Evolutionary conservation across 2,329 filamentous ascomycete genomes (phyloP), one percentile per base, ranked within the genome.

Genomic region (Penicillium sp.): DNA sequence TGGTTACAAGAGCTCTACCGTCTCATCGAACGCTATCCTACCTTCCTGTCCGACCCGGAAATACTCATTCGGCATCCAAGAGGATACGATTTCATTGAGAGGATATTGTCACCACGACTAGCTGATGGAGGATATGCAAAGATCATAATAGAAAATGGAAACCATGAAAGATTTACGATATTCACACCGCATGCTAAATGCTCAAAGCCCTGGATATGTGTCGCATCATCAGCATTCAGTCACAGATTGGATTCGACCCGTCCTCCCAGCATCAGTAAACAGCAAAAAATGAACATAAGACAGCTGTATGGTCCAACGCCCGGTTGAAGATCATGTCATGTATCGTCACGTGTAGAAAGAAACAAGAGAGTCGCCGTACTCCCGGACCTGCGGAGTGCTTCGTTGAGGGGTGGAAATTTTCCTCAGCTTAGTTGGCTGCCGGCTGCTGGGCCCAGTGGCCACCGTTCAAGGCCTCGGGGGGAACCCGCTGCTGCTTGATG

Each of bases 401-500:
- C 39, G n/a, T 17, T 42, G 12, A 15, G 31, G 42, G 4, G 17
- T 45, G 25, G 22, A 38, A 14, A n/a, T 25, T 22, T 25, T 25
- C 6, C 20, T 12, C 48, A 53, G 66, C 64, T 70, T 69, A 74
- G 63, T 64, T 70, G 62, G 73, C 67, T 57, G 72, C 67, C 57
- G 58, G 59, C 59, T 75, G 74, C 63, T 77, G 74, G 51, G 74
- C 72, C 78, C 78, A 77, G 66, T 79, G 75, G 57, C 78, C 75
- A 22, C 76, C 76, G 39, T 68, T 67, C 39, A 78, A 68, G 12
- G 80, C 79, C 69, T 90, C 90, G 12, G 87, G 86, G 1, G 92
- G 92, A 68, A 98, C 90, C 28, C 93, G 90, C 60, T 93, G 92
- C 72, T 94, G 94, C 63, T 89, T 89, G 28, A 92, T 88, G 89